phyloP scores from a whole-genome alignment of 768 basidiomycete species.

The Erythrobasidium yunnanense region DNA sequence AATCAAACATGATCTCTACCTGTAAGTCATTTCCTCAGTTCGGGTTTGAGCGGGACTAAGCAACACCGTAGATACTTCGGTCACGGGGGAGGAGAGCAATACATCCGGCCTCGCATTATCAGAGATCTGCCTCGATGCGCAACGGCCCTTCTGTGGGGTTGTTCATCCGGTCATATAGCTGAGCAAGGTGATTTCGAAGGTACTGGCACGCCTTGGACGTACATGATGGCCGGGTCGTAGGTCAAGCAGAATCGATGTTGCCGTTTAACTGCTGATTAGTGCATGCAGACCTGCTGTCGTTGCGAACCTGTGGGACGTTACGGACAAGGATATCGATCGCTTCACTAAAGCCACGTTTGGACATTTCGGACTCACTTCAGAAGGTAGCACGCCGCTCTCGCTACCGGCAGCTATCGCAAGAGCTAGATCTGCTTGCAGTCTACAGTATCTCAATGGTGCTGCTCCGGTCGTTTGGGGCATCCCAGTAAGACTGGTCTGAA shows the following conservation, averaged over 20 bases:
- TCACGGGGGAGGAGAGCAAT: conserved; percentile 92
- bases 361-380: conserved; percentile 49
- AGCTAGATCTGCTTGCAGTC: conserved; percentile 69
- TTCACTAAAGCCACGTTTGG: conserved; percentile 75
- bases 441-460: conserved; percentile 87
- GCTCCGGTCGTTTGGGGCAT: conserved; percentile 92
- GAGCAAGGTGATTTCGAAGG: conserved; percentile 93
- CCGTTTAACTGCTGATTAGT: neutral
- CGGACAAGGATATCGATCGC: conserved; percentile 92
- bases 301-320: conserved; percentile 96
- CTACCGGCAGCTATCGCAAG: conserved; percentile 68
- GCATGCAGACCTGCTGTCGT: conserved; percentile 68
- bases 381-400: conserved; percentile 41
- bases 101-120: conserved; percentile 74
- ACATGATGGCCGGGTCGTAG: conserved; percentile 95
- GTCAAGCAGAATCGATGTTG: conserved; percentile 41
- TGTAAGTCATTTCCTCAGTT: conserved; percentile 53
- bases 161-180: conserved; percentile 76
- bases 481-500: conserved; percentile 63
- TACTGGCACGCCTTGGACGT: conserved; percentile 80
- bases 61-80: conserved; percentile 69
- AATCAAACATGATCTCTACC: conserved; percentile 64
- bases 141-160: conserved; percentile 95
- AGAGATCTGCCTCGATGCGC: conserved; percentile 74
- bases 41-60: neutral